Conservation (phyloP, 2,329 filamentous ascomycete genomes). For the Claviceps pazoutovae region DNA sequence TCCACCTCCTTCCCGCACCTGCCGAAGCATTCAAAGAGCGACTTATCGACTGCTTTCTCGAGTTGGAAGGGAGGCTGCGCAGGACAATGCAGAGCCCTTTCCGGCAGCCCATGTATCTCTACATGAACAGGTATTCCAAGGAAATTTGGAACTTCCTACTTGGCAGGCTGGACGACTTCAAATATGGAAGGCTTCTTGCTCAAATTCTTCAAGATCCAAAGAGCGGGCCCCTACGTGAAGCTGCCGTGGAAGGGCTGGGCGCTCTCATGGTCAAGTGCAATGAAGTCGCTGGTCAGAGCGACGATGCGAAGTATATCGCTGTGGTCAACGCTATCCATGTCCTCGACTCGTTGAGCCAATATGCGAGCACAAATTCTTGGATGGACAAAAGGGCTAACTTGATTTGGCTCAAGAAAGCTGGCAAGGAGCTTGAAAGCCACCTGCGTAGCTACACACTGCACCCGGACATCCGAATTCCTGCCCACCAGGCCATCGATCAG, state of each 20-base stretch:
- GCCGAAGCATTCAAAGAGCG: slow-evolving; percentile 85
- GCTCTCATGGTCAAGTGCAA: slow-evolving; percentile 54
- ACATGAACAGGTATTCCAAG: slow-evolving; percentile 81
- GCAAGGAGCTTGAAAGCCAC: slow-evolving; percentile 65
- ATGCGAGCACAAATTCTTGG: slow-evolving; percentile 53
- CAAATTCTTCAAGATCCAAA: slow-evolving; percentile 68
- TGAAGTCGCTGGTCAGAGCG: slow-evolving; percentile 48
- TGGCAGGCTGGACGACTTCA: slow-evolving; percentile 67
- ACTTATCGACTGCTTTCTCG: slow-evolving; percentile 79
- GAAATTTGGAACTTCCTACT: slow-evolving; percentile 74
- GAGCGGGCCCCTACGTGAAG: slow-evolving; percentile 60
- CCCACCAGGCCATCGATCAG: slow-evolving; percentile 80
- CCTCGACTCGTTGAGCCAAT: slow-evolving; percentile 62
- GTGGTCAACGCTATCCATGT: slow-evolving; percentile 81
- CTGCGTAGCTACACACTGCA: slow-evolving; percentile 58
- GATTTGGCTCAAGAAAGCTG: slow-evolving; percentile 48
- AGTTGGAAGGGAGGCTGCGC: slow-evolving; percentile 71
- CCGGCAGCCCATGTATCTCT: slow-evolving; percentile 77
- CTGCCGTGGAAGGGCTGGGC: slow-evolving; percentile 59
- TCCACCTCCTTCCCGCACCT: slow-evolving; percentile 83
- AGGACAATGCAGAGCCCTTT: slow-evolving; percentile 87
- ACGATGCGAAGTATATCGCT: slow-evolving; percentile 53
- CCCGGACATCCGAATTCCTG: slow-evolving; percentile 61
- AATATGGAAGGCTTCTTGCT: slow-evolving; percentile 80
- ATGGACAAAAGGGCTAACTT: slow-evolving; percentile 52